Conservation (phyloP, 1,284 basidiomycete genomes). For the Entoloma clypeatum region DNA sequence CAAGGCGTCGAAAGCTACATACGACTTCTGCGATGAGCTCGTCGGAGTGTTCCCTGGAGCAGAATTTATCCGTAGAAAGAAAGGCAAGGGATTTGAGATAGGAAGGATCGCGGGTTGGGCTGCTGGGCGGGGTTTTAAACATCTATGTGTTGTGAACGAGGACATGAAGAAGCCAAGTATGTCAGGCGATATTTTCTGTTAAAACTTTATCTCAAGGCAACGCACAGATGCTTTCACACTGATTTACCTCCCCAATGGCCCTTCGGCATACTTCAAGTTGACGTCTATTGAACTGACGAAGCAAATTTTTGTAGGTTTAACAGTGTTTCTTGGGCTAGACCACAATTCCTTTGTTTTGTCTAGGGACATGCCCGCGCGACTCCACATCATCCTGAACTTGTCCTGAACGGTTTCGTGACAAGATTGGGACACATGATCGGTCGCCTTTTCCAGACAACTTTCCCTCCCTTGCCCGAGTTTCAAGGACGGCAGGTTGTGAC, state of each 20-base stretch:
- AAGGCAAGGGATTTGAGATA: slow-evolving; percentile 91
- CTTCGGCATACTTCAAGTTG: slow-evolving; percentile 95
- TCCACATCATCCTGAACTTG: slow-evolving; percentile 92
- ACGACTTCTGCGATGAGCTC: slow-evolving; percentile 89
- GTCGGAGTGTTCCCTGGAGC: slow-evolving; percentile 92
- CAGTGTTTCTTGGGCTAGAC: background rate
- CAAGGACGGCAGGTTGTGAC: slow-evolving; percentile 97
- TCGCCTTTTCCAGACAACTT: slow-evolving; percentile 91
- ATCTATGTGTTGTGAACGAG: slow-evolving; percentile 92
- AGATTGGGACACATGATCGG: slow-evolving; percentile 92
- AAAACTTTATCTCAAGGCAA: background rate
- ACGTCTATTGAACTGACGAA: slow-evolving; percentile 84
- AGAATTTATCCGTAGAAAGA: slow-evolving; percentile 87
- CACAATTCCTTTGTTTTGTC: background rate
- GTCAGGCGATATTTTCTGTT: slow-evolving; percentile 29
- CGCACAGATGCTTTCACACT: slow-evolving; percentile 84
- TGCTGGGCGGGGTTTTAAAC: slow-evolving; percentile 81
- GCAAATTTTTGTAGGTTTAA: slow-evolving; percentile 72
- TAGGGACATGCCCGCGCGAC: slow-evolving; percentile 92
- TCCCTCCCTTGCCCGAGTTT: slow-evolving; percentile 94
- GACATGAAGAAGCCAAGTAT: slow-evolving; percentile 89
- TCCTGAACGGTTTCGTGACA: slow-evolving; percentile 94
- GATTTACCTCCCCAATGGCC: slow-evolving; percentile 87
- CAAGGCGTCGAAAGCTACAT: slow-evolving; percentile 81
- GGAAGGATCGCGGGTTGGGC: slow-evolving; percentile 95